Evolutionary conservation across 805 yeast species (phyloP), one percentile per base, ranked within the genome.

Genomic region (Saturnispora halmiae): DNA sequence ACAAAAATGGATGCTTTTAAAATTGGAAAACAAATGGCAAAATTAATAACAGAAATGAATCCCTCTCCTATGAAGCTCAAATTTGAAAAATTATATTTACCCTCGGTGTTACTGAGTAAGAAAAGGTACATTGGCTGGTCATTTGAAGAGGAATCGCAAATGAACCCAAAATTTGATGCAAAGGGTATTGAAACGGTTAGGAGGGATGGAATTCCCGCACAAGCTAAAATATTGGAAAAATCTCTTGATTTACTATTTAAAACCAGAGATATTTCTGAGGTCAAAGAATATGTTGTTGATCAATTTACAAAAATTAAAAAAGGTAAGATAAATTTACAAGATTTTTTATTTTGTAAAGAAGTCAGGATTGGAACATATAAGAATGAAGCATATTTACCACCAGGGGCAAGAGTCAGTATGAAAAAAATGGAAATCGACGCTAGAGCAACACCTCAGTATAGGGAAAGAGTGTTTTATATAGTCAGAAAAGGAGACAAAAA

Each of bases 111-210:
- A 30, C 62, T 87, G 26, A 82, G 88, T 28, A 92, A 92, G 57
- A 92, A 92, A 56, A 59, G 98, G 33, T 92, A 92, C 54, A 95
- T 87, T 15, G 98, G 98, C 0, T 78, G 79, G 55, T 70, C 82
- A 31, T 90, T 72, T 59, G 95, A 83, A 48, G 51, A 56, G 14
- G 71, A 67, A 22, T 61, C 59, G 13, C 87, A 82, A 49, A 47
- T 40, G 3, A 61, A 46, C 6, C 85, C 96, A 0, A 69, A 60
- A 26, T 87, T 92, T 58, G 97, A 92, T 64, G 96, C 98, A 0
- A 92, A 92, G 50, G 98, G 98, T 2, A 87, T 86, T 10, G 98
- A 92, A 55, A 92, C 97, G 0, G 84, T 92, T 0, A 63, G 98
- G 47, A 65, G 98, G 47, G 98, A 92, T 60, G 97, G 97, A 0